A percentile compares a stretch with the other conserved stretches of the same genome.
Evolutionary conservation across 352 stramenopile species (phyloP).

Genomic region (Phytophthora cajani): DNA sequence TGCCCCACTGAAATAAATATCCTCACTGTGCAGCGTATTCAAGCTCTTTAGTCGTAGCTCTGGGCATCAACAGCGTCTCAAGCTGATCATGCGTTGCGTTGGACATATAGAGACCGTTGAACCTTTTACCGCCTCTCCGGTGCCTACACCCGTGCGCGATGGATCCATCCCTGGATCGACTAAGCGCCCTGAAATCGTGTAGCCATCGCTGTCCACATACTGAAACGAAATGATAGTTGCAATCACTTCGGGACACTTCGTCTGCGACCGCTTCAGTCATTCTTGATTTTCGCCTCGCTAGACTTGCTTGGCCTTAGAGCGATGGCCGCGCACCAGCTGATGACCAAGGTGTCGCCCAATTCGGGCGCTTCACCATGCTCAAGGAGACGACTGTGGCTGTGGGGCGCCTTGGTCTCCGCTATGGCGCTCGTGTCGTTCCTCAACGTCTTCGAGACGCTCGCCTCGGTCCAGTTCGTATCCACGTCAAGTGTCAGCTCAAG

Average conservation of each 20-base stretch:
- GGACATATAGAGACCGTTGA: constrained; percentile 7
- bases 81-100: constrained; percentile 8
- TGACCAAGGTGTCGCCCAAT: constrained; percentile 11
- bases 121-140: constrained; percentile 4
- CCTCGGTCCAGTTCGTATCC: constrained; percentile 4
- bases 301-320: background rate
- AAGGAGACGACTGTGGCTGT: constrained; percentile 19
- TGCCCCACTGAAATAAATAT: background rate
- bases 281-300: constrained; percentile 6
- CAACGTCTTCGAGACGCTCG: constrained; percentile 25
- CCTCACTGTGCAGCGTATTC: background rate
- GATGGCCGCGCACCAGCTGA: constrained; percentile 9
- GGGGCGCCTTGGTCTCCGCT: constrained; percentile 23
- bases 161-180: constrained; percentile 16
- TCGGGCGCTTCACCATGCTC: constrained; percentile 13
- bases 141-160: constrained; percentile 3
- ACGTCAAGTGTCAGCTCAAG: constrained; percentile 4
- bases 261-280: constrained; percentile 9
- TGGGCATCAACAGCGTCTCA: background rate
- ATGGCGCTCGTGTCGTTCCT: constrained; percentile 20
- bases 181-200: constrained; percentile 6
- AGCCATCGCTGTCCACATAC: background rate
- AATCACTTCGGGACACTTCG: constrained; percentile 8
- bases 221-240: background rate
- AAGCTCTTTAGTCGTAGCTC: too few species aligned